Evolutionary conservation across 805 yeast species (phyloP).

Genomic region (Schizosaccharomyces cryophilus): DNA sequence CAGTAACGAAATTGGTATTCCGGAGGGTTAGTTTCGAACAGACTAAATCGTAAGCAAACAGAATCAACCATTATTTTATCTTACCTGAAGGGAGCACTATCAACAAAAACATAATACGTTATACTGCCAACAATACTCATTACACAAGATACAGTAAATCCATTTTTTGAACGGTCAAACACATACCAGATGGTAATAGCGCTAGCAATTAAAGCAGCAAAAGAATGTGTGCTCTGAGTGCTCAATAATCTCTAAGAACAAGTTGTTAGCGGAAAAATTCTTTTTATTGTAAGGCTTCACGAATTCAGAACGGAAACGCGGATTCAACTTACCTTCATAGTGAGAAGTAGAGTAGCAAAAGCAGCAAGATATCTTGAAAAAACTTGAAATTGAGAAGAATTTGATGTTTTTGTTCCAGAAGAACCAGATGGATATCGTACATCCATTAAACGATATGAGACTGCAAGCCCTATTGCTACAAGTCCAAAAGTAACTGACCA

Average conservation of each 20-base stretch:
- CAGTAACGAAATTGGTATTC: background rate
- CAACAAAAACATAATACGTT: background rate
- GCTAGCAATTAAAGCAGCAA: background rate
- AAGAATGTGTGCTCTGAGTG: background rate
- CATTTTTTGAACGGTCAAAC: background rate
- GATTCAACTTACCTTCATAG: background rate
- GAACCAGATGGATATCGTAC: background rate
- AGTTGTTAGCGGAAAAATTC: background rate
- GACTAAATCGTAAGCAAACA: too few species aligned
- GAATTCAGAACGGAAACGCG: background rate
- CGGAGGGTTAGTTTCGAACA: background rate
- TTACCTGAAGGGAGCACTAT: background rate
- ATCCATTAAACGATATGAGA: background rate
- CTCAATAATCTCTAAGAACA: background rate
- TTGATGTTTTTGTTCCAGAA: background rate
- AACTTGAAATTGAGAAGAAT: background rate
- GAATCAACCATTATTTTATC: too few species aligned
- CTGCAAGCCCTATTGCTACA: background rate
- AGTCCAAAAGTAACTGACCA: background rate
- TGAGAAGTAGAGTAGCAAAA: background rate
- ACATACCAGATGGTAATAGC: background rate
- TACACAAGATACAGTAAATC: background rate
- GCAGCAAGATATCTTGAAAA: background rate
- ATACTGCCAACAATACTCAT: background rate
- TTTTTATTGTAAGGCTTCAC: background rate